phyloP scores from a whole-genome alignment of 1,284 basidiomycete species.

The Ustilago loliicola region DNA sequence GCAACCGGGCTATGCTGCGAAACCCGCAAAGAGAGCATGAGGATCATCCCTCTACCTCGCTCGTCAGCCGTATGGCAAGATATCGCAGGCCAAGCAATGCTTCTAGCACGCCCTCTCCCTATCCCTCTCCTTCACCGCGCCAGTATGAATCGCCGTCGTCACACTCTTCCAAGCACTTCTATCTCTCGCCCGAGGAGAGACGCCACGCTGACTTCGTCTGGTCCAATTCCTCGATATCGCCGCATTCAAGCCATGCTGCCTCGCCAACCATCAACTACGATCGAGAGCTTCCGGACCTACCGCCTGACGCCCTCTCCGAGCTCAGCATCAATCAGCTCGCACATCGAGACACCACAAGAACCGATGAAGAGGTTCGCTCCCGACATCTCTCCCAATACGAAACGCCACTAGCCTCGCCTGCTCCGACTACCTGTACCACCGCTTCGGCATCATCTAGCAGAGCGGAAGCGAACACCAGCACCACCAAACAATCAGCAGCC shows the following conservation, averaged over 20 bases:
- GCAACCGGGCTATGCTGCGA: constrained; percentile 22
- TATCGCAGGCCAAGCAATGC: constrained; percentile 25
- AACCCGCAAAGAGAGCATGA: constrained; percentile 16
- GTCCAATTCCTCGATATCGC: constrained; percentile 31
- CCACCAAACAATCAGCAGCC: constrained; percentile 26
- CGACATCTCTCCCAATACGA: constrained; percentile 35
- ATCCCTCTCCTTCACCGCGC: constrained; percentile 20
- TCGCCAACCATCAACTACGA: constrained; percentile 44
- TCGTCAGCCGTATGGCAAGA: constrained; percentile 22
- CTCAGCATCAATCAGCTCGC: constrained; percentile 23
- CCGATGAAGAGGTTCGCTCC: constrained; percentile 41
- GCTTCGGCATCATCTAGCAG: constrained; percentile 5
- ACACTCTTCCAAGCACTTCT: constrained; percentile 19
- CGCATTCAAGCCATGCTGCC: constrained; percentile 21
- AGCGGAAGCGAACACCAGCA: not conserved
- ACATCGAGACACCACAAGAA: constrained; percentile 9
- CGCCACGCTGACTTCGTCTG: constrained; percentile 23
- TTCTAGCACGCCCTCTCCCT: not conserved
- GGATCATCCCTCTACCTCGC: constrained; percentile 16
- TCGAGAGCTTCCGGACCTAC: constrained; percentile 37
- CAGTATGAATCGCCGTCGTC: constrained; percentile 7
- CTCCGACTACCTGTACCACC: not conserved
- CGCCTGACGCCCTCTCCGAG: constrained; percentile 37
- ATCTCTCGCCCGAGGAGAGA: constrained; percentile 37
- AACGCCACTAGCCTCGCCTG: not conserved